These are phyloP conservation scores for Coniochaeta sp. DNA, from an alignment of 2,329 filamentous ascomycete genomes.

Conservation along the genomic window DNA sequence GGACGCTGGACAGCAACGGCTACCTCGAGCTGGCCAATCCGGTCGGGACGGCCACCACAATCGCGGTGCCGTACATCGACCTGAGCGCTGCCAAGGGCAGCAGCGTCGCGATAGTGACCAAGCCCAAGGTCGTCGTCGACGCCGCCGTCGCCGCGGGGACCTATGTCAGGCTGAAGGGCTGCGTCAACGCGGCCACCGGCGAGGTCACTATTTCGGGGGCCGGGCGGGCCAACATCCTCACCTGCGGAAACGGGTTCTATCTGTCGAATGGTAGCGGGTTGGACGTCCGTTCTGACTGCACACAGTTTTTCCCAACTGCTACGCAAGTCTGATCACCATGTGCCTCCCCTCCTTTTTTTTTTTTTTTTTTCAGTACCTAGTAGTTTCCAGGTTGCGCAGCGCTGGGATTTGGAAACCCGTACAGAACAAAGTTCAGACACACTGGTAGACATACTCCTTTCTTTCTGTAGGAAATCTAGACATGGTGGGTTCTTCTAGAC, in stretches of 20 bases:
- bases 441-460: no score
- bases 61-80: neutral
- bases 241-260: neutral
- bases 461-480: no score
- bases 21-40: neutral
- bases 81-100: neutral
- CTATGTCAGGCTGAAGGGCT: neutral
- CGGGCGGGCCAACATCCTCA: neutral
- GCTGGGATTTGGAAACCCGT: neutral
- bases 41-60: neutral
- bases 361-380: no score
- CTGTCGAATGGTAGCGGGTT: neutral
- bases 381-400: neutral
- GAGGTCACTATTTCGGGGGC: neutral
- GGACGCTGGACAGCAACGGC: conserved; percentile 3
- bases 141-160: neutral
- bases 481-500: no score
- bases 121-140: neutral
- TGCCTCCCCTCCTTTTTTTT: no score
- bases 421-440: no score
- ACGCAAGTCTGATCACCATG: neutral
- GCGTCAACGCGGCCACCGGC: neutral
- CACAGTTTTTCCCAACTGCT: neutral
- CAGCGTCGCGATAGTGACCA: neutral
- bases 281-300: neutral